Evolutionary conservation across 1,139 yeast species (phyloP), one percentile per base, ranked within the genome.

Genomic region (Zygosaccharomyces sapae): DNA sequence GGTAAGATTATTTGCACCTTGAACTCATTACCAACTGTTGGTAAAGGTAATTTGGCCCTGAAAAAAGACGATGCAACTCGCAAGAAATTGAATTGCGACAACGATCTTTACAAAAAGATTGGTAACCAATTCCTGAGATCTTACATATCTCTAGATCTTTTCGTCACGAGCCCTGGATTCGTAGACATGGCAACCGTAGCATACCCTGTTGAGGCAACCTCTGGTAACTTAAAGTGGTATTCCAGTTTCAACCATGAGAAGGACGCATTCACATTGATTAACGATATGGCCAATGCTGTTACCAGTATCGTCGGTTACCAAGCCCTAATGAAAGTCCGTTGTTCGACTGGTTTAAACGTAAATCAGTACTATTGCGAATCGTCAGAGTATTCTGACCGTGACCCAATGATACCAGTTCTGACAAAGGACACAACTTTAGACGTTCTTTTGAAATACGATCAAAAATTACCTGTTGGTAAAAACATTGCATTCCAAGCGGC

Each of bases 401-500:
- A 87, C 55, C 95, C 96, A 2, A 68, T 71, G n/a, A 66, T 89
- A 24, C 90, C 97, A 0, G 70, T 79, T 5, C 68, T 90, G 18
- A 75, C 77, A 40, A 74, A 76, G 16, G 83, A 86, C 57, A 84
- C 86, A 41, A 75, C 86, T 2, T 68, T 88, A 49, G 84, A 88
- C 3, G 81, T 87, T 2, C 73, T 87, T 45, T 80, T 92, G 57
- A 75, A 74, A 46, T 85, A 87, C 58, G 97, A 89, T 61, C 90
- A 89, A 1, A 81, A 79, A 52, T 73, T 94, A 39, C 79, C 82
- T 49, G 73, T 86, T 3, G 80, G 80, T 50, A 74, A 77, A 34
- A 96, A 88, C 64, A 87, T 89, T 36, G 95, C 88, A 65, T 88
- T 90, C 72, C 99, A 92, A 68, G 86, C 88, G 1, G 97, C 97